Percentiles rank a stretch among this genome's conserved stretches.
Evolutionary conservation across 192 early-diverging fungal genomes (phyloP).

Genomic region (Jimgerdemannia lactiflua): DNA sequence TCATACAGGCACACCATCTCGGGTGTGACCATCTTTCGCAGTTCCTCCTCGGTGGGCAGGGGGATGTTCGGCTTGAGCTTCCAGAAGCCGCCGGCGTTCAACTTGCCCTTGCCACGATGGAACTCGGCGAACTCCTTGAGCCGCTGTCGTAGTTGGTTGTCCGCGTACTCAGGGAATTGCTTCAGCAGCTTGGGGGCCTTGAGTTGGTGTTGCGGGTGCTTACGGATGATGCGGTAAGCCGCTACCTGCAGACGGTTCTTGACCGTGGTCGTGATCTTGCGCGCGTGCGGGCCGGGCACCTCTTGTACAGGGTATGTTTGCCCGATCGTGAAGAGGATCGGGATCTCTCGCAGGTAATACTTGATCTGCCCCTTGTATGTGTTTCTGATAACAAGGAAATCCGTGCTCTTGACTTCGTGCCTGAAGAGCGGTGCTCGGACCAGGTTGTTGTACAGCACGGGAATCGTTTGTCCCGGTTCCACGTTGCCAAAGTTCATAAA

Average conservation of each 20-base stretch:
- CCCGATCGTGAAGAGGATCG: slow-evolving; percentile 80
- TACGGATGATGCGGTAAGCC: slow-evolving; percentile 83
- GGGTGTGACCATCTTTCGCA: slow-evolving; percentile 89
- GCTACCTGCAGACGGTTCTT: slow-evolving; percentile 87
- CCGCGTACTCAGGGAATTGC: slow-evolving; percentile 83
- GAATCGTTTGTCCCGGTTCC: slow-evolving; percentile 85
- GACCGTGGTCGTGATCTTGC: slow-evolving; percentile 85
- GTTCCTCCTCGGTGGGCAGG: slow-evolving; percentile 83
- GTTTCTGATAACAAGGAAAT: slow-evolving; percentile 84
- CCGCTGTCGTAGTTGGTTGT: slow-evolving; percentile 84
- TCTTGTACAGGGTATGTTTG: slow-evolving; percentile 94
- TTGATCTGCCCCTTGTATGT: slow-evolving; percentile 76
- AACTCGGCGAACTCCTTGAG: slow-evolving; percentile 98
- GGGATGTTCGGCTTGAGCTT: slow-evolving; percentile 69
- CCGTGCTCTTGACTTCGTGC: slow-evolving; percentile 66
- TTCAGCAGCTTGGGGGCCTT: slow-evolving; percentile 75
- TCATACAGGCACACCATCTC: slow-evolving; percentile 96
- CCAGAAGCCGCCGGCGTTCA: slow-evolving; percentile 88
- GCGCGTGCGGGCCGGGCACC: slow-evolving; percentile 92
- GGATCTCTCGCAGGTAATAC: slow-evolving; percentile 85
- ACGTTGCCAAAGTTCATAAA: slow-evolving; percentile 96
- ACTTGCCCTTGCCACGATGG: slow-evolving; percentile 69
- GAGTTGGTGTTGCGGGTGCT: slow-evolving; percentile 70
- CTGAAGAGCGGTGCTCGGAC: slow-evolving; percentile 89
- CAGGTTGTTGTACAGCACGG: slow-evolving; percentile 91